phyloP scores from a whole-genome alignment of 306 rosid species.

The Herpetospermum pedunculosum region DNA sequence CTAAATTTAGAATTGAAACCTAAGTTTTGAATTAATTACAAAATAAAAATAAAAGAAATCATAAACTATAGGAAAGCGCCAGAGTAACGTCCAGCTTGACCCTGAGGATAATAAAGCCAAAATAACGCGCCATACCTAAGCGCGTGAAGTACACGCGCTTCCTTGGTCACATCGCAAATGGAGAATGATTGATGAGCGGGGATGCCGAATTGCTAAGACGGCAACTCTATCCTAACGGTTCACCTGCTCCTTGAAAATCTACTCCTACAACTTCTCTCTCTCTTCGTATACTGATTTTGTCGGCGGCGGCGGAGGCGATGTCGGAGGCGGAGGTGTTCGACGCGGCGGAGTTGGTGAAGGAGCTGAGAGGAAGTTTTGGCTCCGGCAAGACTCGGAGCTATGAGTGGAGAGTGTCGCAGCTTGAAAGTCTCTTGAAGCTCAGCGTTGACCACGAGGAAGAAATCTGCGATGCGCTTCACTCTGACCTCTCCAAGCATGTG shows the following conservation, averaged over 20 bases:
- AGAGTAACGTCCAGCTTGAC: background rate
- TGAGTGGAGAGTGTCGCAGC: slow-evolving; percentile 34
- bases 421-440: slow-evolving; percentile 13
- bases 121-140: background rate
- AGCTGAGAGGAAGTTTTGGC: slow-evolving; percentile 9
- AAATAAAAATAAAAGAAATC: too few species aligned
- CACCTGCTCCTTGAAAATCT: background rate
- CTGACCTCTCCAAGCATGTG: slow-evolving; percentile 54
- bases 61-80: background rate
- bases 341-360: slow-evolving; percentile 15
- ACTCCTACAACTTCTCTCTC: background rate
- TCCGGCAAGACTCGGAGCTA: slow-evolving; percentile 27
- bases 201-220: background rate
- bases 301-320: background rate
- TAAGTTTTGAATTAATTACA: too few species aligned
- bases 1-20: too few species aligned
- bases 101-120: background rate
- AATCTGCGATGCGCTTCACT: slow-evolving; percentile 27
- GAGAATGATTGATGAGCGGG: too few species aligned
- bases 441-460: slow-evolving; percentile 22
- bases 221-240: background rate
- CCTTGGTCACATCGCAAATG: background rate
- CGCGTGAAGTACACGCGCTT: too few species aligned
- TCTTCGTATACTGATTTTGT: background rate
- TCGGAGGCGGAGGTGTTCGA: background rate